Percentiles rank a stretch among this genome's conserved stretches.
Evolutionary conservation across 192 early-diverging fungal species (phyloP).

Genomic region (Backusella westeae): DNA sequence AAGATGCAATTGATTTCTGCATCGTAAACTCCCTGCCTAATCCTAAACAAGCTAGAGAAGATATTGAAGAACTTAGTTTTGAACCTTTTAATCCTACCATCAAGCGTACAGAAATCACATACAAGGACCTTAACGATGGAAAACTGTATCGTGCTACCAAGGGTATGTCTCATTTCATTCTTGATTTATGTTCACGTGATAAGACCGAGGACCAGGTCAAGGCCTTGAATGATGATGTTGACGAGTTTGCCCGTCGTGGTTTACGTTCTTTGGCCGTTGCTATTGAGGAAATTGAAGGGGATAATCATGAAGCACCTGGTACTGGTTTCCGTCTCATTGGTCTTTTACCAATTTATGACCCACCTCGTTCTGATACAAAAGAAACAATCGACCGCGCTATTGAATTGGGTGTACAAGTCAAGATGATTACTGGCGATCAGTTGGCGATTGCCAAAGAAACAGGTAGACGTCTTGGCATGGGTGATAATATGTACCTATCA

Average conservation of each 20-base stretch:
- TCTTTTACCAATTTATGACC: constrained; percentile 75
- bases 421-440: constrained; percentile 97
- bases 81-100: constrained; percentile 74
- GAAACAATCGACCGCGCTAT: constrained; percentile 76
- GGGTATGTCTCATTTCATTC: constrained; percentile 73
- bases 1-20: constrained; percentile 81
- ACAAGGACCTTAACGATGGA: constrained; percentile 57
- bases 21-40: constrained; percentile 66
- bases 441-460: constrained; percentile 86
- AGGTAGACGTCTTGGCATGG: constrained; percentile 64
- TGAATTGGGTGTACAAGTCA: constrained; percentile 77
- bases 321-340: constrained; percentile 68
- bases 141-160: constrained; percentile 69
- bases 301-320: constrained; percentile 56
- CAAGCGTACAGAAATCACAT: constrained; percentile 76
- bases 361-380: constrained; percentile 76
- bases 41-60: constrained; percentile 52
- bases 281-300: constrained; percentile 51
- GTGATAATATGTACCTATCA: constrained; percentile 70
- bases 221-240: constrained; percentile 52
- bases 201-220: constrained; percentile 60
- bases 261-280: constrained; percentile 78
- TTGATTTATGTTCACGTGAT: constrained; percentile 69
- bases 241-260: constrained; percentile 65
- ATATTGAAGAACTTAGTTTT: constrained; percentile 67